A percentile compares a stretch with the other conserved stretches of the same genome.
Evolutionary conservation across 1,284 basidiomycete genomes (phyloP).

Genomic region (Cutaneotrichosporon sp.): DNA sequence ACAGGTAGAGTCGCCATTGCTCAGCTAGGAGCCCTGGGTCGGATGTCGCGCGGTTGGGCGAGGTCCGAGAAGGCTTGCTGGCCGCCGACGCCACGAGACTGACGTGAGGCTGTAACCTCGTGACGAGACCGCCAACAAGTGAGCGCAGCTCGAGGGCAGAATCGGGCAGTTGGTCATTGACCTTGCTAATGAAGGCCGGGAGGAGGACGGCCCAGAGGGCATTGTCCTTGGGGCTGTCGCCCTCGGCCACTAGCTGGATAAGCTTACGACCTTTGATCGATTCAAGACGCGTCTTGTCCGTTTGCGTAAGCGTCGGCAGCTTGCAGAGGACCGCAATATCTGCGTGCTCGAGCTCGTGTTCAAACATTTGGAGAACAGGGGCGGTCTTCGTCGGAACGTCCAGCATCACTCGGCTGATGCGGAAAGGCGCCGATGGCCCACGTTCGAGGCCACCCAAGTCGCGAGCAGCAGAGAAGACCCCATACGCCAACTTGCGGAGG

Average conservation of each 20-base stretch:
- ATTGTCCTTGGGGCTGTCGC: conserved; percentile 52
- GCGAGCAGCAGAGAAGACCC: conserved; percentile 36
- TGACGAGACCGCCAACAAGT: conserved; percentile 46
- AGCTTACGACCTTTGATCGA: conserved; percentile 32
- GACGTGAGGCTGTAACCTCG: conserved; percentile 53
- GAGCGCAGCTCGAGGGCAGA: conserved; percentile 51
- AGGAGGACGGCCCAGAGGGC: conserved; percentile 53
- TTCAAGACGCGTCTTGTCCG: conserved; percentile 43
- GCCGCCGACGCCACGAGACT: conserved; percentile 43
- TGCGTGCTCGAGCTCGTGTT: conserved; percentile 33
- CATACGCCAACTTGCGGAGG: conserved; percentile 35
- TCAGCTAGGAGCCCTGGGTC: conserved; percentile 69
- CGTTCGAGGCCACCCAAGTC: conserved; percentile 42
- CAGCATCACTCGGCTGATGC: conserved; percentile 38
- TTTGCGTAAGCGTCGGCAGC: conserved; percentile 41
- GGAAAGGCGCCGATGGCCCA: conserved; percentile 45
- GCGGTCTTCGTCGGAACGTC: conserved; percentile 22
- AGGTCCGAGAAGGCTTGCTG: neutral
- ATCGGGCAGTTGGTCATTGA: conserved; percentile 47
- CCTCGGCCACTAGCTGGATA: conserved; percentile 49
- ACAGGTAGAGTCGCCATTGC: conserved; percentile 86
- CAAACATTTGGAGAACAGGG: conserved; percentile 40
- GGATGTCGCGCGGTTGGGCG: conserved; percentile 34
- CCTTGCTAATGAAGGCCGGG: conserved; percentile 49
- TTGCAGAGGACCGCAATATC: conserved; percentile 40